phyloP scores from a whole-genome alignment of 768 basidiomycete genomes.

The Termitomyces sp. region DNA sequence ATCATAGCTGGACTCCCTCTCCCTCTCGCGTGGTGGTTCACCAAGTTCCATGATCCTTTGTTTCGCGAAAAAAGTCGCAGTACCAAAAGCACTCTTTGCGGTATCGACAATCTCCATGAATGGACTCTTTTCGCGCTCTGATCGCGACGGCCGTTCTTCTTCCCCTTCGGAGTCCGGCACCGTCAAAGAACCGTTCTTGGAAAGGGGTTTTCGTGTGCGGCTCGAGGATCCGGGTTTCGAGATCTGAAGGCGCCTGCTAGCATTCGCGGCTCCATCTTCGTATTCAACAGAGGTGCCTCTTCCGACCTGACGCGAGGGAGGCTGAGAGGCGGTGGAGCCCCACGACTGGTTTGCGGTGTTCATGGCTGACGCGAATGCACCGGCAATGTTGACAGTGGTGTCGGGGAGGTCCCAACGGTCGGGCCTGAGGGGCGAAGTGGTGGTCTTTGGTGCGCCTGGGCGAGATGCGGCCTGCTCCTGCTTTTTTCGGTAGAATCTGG shows the following conservation, averaged over 20 bases:
- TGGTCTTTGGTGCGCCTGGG: conserved; percentile 40
- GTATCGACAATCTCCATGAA: conserved; percentile 58
- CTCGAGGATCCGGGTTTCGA: conserved; percentile 34
- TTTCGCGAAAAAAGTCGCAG: conserved; percentile 64
- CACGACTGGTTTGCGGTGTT: conserved; percentile 61
- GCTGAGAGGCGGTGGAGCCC: conserved; percentile 58
- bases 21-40: conserved; percentile 26
- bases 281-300: conserved; percentile 81
- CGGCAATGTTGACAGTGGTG: conserved; percentile 84
- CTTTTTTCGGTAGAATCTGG: conserved; percentile 41
- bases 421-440: conserved; percentile 51
- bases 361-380: conserved; percentile 67
- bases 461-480: conserved; percentile 34
- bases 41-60: conserved; percentile 60
- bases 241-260: conserved; percentile 56
- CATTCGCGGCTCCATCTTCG: conserved; percentile 52
- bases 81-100: conserved; percentile 48
- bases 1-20: conserved; percentile 61
- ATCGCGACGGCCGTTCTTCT: conserved; percentile 29
- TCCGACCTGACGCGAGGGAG: conserved; percentile 36
- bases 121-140: conserved; percentile 65
- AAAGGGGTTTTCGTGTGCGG: conserved; percentile 44
- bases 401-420: conserved; percentile 74
- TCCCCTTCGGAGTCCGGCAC: conserved; percentile 74
- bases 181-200: conserved; percentile 48